Base-by-base conservation (phyloP, 495 filamentous ascomycete species). In the Xylaria bambusicola region DNA sequence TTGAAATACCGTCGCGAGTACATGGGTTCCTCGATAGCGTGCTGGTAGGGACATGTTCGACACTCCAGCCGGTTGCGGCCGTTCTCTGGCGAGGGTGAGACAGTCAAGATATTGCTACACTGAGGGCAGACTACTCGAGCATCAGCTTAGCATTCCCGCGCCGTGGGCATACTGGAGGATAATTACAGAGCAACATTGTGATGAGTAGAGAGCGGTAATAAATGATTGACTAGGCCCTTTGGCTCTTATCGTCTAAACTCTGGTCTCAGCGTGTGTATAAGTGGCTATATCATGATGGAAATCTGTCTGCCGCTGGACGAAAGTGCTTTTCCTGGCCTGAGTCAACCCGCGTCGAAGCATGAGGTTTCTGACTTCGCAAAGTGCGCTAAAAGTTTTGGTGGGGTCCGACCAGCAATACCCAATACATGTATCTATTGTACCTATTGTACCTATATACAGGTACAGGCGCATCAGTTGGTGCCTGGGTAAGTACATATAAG, bases 21-120 rank as follows among this genome's bases (percentile, higher is more conserved):
- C 74, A 86, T 88, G 38, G 85, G 81, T 61, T 86, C 77, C 48
- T 84, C 83, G 62, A 97, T 82, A 31, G 87, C 72, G 69, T 86
- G 89, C 73, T 93, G 81, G 77, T 96, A 98, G 7, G 94, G 92
- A 64, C 94, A 98, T 47, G 91, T 92, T 40, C 89, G 88, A 77
- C 94, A 98, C 77, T 96, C 91, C 69, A 97, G 87, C 29, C 91
- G 84, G 58, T 87, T 84, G 58, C 63, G 63, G 54, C 75, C 75
- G 42, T 71, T 73, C 29, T 75, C 71, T 3, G 68, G 58, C 61
- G 72, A 71, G n/a, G 70, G 46, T 21, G 76, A 80, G 47, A 85
- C 77, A 59, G 83, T 93, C 62, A 98, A 88, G 68, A 88, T 84
- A 82, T 97, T 98, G 71, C 84, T 84, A 82, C 94, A 98, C 67